Percentiles rank a stretch among this genome's conserved stretches.
These are phyloP conservation scores for Rostrohypoxylon terebratum DNA, from an alignment of 495 filamentous ascomycete species.

Conservation along the genomic window DNA sequence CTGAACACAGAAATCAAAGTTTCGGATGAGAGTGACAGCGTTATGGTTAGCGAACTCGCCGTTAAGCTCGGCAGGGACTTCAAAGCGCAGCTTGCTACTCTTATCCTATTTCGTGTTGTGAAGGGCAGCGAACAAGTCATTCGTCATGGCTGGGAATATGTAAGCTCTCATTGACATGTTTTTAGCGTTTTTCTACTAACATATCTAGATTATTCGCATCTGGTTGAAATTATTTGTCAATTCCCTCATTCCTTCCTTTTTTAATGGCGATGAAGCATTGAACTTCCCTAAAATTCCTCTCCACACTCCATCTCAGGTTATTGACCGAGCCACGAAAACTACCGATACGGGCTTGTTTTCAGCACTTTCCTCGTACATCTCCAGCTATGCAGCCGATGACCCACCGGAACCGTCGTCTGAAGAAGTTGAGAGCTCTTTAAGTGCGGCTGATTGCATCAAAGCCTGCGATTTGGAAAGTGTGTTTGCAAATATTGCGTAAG, in stretches of 20 bases:
- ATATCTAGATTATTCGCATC: constrained; percentile 78
- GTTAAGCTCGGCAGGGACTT: constrained; percentile 97
- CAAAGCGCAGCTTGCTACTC: constrained; percentile 90
- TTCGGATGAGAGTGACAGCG: constrained; percentile 87
- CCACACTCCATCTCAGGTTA: constrained; percentile 90
- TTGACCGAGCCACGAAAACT: constrained; percentile 83
- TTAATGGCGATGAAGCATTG: constrained; percentile 75
- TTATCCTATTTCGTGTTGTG: constrained; percentile 92
- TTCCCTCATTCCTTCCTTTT: constrained; percentile 88
- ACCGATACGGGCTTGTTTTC: constrained; percentile 88
- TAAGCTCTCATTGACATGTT: constrained; percentile 59
- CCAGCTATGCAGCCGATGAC: constrained; percentile 98
- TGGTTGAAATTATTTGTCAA: constrained; percentile 97
- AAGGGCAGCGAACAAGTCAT: constrained; percentile 83
- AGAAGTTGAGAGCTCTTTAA: constrained; percentile 93
- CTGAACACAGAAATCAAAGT: constrained; percentile 97
- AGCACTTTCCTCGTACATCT: constrained; percentile 93
- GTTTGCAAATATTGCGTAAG: constrained; percentile 85
- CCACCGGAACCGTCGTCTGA: constrained; percentile 97
- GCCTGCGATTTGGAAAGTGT: constrained; percentile 87
- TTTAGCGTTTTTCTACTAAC: constrained; percentile 43
- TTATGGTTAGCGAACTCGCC: constrained; percentile 99
- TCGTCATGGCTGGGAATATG: constrained; percentile 82
- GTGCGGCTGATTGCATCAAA: constrained; percentile 93
- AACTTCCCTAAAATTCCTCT: constrained; percentile 87